Evolutionary conservation across 2,329 filamentous ascomycete species (phyloP).

Genomic region (Pyrenophora tritici-repentis): DNA sequence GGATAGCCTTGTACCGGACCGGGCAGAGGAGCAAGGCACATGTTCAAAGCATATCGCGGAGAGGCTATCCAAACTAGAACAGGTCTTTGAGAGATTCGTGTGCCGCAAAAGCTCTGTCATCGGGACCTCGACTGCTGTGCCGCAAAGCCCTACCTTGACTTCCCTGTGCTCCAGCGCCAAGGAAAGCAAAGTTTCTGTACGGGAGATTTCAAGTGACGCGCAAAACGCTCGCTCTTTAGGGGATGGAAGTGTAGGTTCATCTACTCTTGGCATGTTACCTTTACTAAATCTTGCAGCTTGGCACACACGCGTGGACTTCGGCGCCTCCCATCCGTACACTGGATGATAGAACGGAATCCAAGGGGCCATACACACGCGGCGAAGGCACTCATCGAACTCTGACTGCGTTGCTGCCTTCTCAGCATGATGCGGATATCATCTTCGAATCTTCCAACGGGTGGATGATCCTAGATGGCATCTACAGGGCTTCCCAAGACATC

Average conservation of each 20-base stretch:
- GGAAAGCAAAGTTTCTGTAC: conserved; percentile 23
- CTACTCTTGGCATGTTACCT: background rate
- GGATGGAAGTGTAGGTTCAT: conserved; percentile 36
- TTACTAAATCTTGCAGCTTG: conserved; percentile 31
- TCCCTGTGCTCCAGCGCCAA: conserved; percentile 27
- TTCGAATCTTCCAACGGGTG: conserved; percentile 45
- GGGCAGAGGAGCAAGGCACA: conserved; percentile 22
- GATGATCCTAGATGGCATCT: conserved; percentile 39
- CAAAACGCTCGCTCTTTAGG: conserved; percentile 38
- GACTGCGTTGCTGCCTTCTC: conserved; percentile 39
- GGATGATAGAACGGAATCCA: conserved; percentile 21
- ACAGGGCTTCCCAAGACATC: conserved; percentile 36
- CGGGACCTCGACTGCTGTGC: conserved; percentile 11
- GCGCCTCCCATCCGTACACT: conserved; percentile 35
- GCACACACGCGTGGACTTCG: conserved; percentile 39
- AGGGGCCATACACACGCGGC: background rate
- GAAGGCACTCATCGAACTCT: conserved; percentile 32
- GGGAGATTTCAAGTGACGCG: conserved; percentile 27
- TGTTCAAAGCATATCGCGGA: conserved; percentile 42
- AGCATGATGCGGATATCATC: conserved; percentile 44
- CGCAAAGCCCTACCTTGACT: conserved; percentile 28
- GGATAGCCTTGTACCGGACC: conserved; percentile 20
- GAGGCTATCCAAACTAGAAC: conserved; percentile 41
- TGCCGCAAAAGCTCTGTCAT: conserved; percentile 35
- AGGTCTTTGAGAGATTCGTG: conserved; percentile 44